A percentile compares a stretch with the other conserved stretches of the same genome.
Conservation (phyloP, 2,329 filamentous ascomycete genomes). For the Penicillium olsonii region DNA sequence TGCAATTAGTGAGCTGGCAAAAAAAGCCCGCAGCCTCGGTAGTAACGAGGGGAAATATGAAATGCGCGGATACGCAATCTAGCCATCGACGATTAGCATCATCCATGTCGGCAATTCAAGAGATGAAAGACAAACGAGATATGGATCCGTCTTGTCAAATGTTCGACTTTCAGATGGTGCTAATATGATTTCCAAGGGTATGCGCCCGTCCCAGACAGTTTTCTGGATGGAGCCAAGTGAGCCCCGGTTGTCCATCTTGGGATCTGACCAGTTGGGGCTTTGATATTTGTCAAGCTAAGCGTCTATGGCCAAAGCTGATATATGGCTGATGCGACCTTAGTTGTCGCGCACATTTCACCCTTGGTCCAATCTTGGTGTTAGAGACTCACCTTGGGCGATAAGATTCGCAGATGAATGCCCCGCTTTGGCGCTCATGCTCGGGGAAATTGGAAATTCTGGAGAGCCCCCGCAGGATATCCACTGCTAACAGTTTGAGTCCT, state of each 20-base stretch:
- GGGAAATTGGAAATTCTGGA: neutral
- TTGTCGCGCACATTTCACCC: neutral
- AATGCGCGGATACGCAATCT: conserved; percentile 65
- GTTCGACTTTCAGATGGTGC: conserved; percentile 61
- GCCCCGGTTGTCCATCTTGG: conserved; percentile 29
- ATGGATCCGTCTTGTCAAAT: conserved; percentile 62
- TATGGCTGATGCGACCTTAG: neutral
- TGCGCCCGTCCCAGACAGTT: conserved; percentile 59
- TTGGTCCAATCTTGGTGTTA: too few species aligned
- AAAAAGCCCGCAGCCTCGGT: conserved; percentile 64
- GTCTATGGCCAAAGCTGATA: neutral
- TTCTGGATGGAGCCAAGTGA: conserved; percentile 40
- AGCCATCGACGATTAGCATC: conserved; percentile 3
- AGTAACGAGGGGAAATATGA: conserved; percentile 70
- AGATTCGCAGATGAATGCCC: conserved; percentile 9
- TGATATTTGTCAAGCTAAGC: neutral
- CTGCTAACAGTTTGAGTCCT: neutral
- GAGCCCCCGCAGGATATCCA: neutral
- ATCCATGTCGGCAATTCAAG: neutral
- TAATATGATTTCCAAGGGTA: conserved; percentile 62
- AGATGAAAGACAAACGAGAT: conserved; percentile 50
- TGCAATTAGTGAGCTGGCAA: conserved; percentile 59
- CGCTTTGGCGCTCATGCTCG: neutral
- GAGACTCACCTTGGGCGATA: neutral
- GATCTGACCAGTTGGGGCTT: neutral